phyloP scores from a whole-genome alignment of 495 filamentous ascomycete genomes.

The Penicillium taxi region DNA sequence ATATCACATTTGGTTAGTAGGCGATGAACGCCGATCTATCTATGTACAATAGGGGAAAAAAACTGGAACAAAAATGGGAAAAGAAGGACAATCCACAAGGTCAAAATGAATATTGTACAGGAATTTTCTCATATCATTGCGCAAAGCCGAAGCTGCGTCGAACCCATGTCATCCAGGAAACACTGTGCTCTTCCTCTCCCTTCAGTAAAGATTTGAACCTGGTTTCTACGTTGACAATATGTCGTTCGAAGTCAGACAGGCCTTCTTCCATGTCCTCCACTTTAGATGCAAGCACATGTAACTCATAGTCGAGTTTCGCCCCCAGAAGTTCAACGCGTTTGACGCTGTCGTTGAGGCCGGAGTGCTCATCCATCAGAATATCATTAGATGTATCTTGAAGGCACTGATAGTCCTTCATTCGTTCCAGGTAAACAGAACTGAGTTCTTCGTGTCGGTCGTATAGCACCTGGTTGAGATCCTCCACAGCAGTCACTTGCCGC shows the following conservation, averaged over 20 bases:
- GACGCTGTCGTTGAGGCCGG: constrained; percentile 60
- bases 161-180: constrained; percentile 46
- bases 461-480: constrained; percentile 53
- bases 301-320: constrained; percentile 91
- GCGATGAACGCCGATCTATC: constrained; percentile 15
- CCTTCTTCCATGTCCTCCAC: constrained; percentile 86
- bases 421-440: constrained; percentile 60
- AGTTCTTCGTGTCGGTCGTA: constrained; percentile 55
- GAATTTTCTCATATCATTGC: constrained; percentile 1
- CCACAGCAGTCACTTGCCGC: constrained; percentile 52
- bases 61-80: constrained; percentile 9
- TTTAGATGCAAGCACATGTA: constrained; percentile 68
- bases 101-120: constrained; percentile 18
- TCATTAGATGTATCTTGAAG: constrained; percentile 59
- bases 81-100: constrained; percentile 6
- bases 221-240: constrained; percentile 71
- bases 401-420: constrained; percentile 53
- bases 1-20: constrained; percentile 15
- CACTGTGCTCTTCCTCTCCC: constrained; percentile 56
- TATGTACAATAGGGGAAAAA: constrained; percentile 26
- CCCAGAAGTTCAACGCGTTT: constrained; percentile 76
- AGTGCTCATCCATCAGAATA: constrained; percentile 57
- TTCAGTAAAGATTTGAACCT: constrained; percentile 60
- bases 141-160: constrained; percentile 31
- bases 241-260: constrained; percentile 68